Evolutionary conservation across 1,284 basidiomycete species (phyloP).

Genomic region (Ganoderma boninense): DNA sequence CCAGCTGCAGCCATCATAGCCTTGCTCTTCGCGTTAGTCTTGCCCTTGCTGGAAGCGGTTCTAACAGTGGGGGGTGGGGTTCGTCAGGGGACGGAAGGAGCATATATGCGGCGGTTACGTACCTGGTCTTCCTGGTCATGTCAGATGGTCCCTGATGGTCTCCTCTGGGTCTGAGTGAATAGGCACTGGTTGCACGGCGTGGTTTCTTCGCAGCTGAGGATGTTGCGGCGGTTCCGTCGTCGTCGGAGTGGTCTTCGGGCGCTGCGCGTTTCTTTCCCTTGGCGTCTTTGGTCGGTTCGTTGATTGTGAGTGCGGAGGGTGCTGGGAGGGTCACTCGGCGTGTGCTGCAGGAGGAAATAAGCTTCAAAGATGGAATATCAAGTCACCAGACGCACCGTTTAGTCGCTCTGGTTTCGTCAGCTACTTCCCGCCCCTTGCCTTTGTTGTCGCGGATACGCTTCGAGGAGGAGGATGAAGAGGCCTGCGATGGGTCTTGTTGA

Average conservation of each 20-base stretch:
- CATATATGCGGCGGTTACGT: slow-evolving; percentile 26
- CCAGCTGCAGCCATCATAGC: slow-evolving; percentile 56
- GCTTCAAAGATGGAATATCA: slow-evolving; percentile 16
- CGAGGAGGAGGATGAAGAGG: slow-evolving; percentile 47
- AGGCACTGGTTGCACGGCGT: slow-evolving; percentile 56
- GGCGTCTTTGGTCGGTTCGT: slow-evolving; percentile 73
- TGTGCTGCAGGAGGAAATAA: slow-evolving; percentile 50
- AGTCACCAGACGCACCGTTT: slow-evolving; percentile 63
- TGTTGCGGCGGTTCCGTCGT: slow-evolving; percentile 61
- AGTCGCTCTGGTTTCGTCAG: slow-evolving; percentile 57
- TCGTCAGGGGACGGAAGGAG: background rate
- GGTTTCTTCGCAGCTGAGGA: slow-evolving; percentile 61
- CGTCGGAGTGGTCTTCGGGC: slow-evolving; percentile 70
- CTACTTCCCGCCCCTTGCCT: slow-evolving; percentile 68
- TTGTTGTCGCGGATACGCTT: slow-evolving; percentile 70
- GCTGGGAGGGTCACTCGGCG: slow-evolving; percentile 61
- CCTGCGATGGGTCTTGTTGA: slow-evolving; percentile 52
- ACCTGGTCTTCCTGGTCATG: slow-evolving; percentile 83
- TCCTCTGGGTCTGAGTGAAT: slow-evolving; percentile 72
- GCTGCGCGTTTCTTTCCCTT: slow-evolving; percentile 89
- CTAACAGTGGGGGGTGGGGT: slow-evolving; percentile 41
- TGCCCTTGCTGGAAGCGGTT: slow-evolving; percentile 64
- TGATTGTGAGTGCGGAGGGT: slow-evolving; percentile 66
- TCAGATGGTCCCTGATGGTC: slow-evolving; percentile 52
- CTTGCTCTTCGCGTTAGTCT: slow-evolving; percentile 68